phyloP scores from a whole-genome alignment of 768 basidiomycete genomes.

The Rossbeevera mucosa region DNA sequence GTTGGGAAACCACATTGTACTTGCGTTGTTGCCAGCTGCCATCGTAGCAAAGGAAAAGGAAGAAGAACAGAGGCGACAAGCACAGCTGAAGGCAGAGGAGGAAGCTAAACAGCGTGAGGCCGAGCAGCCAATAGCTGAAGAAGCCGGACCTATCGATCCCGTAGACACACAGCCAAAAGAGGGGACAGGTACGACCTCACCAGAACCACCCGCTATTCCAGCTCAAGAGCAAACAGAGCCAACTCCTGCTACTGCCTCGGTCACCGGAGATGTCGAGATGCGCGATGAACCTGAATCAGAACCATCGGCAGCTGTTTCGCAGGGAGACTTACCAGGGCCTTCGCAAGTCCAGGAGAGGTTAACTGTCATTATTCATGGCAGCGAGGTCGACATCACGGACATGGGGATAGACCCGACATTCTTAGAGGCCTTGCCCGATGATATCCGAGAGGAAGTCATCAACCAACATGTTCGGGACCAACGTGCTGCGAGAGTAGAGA shows the following conservation, averaged over 20 bases:
- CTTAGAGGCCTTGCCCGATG: conserved; percentile 94
- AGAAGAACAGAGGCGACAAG: conserved; percentile 36
- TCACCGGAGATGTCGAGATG: conserved; percentile 47
- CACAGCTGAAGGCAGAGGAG: conserved; percentile 55
- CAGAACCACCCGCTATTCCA: conserved; percentile 7
- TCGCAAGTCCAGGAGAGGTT: conserved; percentile 56
- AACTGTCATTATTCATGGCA: conserved; percentile 89
- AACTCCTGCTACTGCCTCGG: conserved; percentile 30
- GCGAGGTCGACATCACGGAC: conserved; percentile 93
- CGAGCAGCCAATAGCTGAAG: conserved; percentile 28
- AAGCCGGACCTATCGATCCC: conserved; percentile 33
- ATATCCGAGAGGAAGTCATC: conserved; percentile 97
- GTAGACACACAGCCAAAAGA: conserved; percentile 12
- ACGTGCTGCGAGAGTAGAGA: conserved; percentile 69
- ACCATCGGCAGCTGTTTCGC: conserved; percentile 14
- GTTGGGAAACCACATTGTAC: conserved; percentile 63
- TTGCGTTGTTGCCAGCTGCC: conserved; percentile 78
- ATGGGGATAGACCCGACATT: conserved; percentile 98
- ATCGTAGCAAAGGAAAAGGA: conserved; percentile 50
- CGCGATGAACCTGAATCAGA: conserved; percentile 32
- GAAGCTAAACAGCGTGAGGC: conserved; percentile 36
- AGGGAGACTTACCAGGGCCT: conserved; percentile 23
- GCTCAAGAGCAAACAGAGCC: conserved; percentile 14
- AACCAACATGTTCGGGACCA: conserved; percentile 96
- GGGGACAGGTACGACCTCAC: conserved; percentile 10